These are phyloP conservation scores for Candida chauliodis DNA, from an alignment of 805 yeast genomes.

Conservation along the genomic window DNA sequence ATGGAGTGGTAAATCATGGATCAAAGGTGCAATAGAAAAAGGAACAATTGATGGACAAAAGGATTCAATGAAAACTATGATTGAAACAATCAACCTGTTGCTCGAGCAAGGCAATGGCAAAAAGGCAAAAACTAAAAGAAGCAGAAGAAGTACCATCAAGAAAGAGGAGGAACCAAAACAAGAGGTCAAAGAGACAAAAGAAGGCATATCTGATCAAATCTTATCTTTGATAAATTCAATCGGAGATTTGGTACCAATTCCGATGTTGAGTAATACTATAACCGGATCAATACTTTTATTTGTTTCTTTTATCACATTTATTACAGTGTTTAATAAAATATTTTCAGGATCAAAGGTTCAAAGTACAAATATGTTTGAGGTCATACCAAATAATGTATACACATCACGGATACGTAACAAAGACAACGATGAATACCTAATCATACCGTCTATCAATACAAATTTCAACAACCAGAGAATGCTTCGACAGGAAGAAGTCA, in stretches of 20 bases:
- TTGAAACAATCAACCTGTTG: constrained; percentile 44
- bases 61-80: constrained; percentile 49
- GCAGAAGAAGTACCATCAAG: constrained; percentile 11
- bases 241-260: constrained; percentile 27
- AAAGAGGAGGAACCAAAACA: constrained; percentile 9
- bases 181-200: constrained; percentile 15
- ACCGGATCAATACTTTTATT: constrained; percentile 20
- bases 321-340: constrained; percentile 8
- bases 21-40: constrained; percentile 70
- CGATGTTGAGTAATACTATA: constrained; percentile 20
- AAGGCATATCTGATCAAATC: constrained; percentile 16
- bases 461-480: constrained; percentile 22
- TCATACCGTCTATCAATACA: constrained; percentile 40
- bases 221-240: constrained; percentile 19
- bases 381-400: constrained; percentile 8
- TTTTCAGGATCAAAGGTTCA: constrained; percentile 2
- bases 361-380: constrained; percentile 5
- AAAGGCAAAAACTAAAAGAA: constrained; percentile 10
- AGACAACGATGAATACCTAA: constrained; percentile 33
- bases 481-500: constrained; percentile 48
- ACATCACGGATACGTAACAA: constrained; percentile 18
- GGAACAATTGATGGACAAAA: constrained; percentile 73
- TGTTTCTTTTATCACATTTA: constrained; percentile 13
- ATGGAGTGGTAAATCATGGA: constrained; percentile 79
- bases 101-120: constrained; percentile 16